phyloP scores from a whole-genome alignment of 192 early-diverging fungal species.

The Umbelopsis sp. region DNA sequence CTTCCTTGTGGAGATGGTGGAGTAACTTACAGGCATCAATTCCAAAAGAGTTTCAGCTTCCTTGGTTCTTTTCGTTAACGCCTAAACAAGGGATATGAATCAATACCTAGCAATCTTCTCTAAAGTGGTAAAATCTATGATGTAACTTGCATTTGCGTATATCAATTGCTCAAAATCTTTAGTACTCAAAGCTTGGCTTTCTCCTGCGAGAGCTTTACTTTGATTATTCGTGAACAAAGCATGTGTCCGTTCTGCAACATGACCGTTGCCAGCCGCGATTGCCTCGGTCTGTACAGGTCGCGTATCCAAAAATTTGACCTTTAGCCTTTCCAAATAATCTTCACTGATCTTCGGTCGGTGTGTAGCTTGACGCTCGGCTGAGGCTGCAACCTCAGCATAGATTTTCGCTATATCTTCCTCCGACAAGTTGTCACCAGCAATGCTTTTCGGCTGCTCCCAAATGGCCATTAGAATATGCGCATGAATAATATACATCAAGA shows the following conservation, averaged over 20 bases:
- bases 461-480: not conserved
- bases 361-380: not conserved
- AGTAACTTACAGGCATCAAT: slow-evolving; percentile 43
- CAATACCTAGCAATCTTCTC: no score
- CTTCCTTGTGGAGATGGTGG: not conserved
- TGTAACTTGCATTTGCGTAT: slow-evolving; percentile 54
- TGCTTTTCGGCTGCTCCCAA: not conserved
- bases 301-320: slow-evolving; percentile 42
- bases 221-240: not conserved
- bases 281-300: slow-evolving; percentile 5
- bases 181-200: not conserved
- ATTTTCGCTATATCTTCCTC: slow-evolving; percentile 7
- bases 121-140: not conserved
- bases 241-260: not conserved
- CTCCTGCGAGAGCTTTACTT: not conserved
- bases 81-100: slow-evolving; percentile 19
- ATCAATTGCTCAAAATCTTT: slow-evolving; percentile 56
- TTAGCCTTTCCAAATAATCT: slow-evolving; percentile 38
- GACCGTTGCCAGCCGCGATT: not conserved
- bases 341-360: slow-evolving; percentile 31
- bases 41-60: slow-evolving; percentile 72
- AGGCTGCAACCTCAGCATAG: not conserved
- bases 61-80: slow-evolving; percentile 53
- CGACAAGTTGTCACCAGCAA: not conserved
- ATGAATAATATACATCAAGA: not conserved